Evolutionary conservation across 2,329 filamentous ascomycete species (phyloP).

Genomic region (Fusarium globosum): DNA sequence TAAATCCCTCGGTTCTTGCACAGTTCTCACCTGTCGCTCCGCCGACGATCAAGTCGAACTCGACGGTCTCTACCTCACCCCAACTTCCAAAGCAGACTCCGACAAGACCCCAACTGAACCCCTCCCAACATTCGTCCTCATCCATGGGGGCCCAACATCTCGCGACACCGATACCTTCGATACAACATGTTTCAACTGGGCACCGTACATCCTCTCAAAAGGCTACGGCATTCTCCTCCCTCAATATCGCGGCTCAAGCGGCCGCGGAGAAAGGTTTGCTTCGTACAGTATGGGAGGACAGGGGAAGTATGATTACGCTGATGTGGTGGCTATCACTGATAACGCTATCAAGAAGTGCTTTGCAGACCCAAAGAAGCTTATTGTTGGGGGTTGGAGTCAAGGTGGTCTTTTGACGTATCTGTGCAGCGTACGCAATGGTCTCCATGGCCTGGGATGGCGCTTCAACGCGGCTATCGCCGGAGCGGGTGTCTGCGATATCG

Average conservation of each 20-base stretch:
- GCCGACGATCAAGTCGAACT: slow-evolving; percentile 24
- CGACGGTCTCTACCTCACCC: slow-evolving; percentile 21
- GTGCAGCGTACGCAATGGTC: slow-evolving; percentile 50
- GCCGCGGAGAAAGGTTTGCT: slow-evolving; percentile 49
- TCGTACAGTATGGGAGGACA: slow-evolving; percentile 44
- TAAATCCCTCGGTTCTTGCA: slow-evolving; percentile 6
- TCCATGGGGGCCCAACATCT: slow-evolving; percentile 25
- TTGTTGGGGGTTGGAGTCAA: slow-evolving; percentile 53
- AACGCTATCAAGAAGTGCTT: slow-evolving; percentile 48
- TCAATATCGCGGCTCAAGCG: slow-evolving; percentile 53
- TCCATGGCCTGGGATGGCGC: slow-evolving; percentile 48
- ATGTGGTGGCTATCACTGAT: slow-evolving; percentile 50
- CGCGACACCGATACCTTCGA: slow-evolving; percentile 44
- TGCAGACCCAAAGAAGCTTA: slow-evolving; percentile 46
- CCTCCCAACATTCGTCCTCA: slow-evolving; percentile 22
- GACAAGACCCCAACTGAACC: neutral
- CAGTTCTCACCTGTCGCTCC: slow-evolving; percentile 16
- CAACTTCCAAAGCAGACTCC: neutral
- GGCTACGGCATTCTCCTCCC: slow-evolving; percentile 53
- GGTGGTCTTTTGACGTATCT: slow-evolving; percentile 54
- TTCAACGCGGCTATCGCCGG: slow-evolving; percentile 52
- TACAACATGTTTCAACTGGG: slow-evolving; percentile 39
- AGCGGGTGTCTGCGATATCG: slow-evolving; percentile 52
- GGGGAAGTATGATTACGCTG: slow-evolving; percentile 52
- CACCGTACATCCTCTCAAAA: slow-evolving; percentile 47